Evolutionary conservation across 495 filamentous ascomycete genomes (phyloP).

Genomic region (Penicillium angulare): DNA sequence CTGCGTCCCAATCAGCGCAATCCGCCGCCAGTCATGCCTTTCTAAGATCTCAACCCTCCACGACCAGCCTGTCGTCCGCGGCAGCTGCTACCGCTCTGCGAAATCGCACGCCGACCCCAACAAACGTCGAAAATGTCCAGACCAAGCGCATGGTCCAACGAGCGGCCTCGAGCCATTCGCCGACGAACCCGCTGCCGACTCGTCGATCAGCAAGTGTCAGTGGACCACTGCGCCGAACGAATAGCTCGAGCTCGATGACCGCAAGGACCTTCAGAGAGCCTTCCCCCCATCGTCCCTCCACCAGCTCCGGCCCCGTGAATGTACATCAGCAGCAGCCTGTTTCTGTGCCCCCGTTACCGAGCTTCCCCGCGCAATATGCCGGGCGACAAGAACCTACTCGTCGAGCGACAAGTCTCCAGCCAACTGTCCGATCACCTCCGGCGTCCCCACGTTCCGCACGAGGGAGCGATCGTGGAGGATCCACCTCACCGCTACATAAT

Average conservation of each 20-base stretch:
- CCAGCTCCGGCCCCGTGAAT: slow-evolving; percentile 33
- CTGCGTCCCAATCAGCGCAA: slow-evolving; percentile 65
- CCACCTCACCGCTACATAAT: slow-evolving; percentile 18
- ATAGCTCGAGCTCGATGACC: slow-evolving; percentile 78
- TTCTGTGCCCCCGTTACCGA: slow-evolving; percentile 71
- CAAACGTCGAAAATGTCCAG: slow-evolving; percentile 73
- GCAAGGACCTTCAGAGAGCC: slow-evolving; percentile 78
- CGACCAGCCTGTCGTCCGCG: slow-evolving; percentile 69
- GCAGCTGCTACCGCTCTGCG: slow-evolving; percentile 82
- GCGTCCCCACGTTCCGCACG: slow-evolving; percentile 43
- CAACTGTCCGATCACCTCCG: slow-evolving; percentile 47
- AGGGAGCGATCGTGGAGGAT: slow-evolving; percentile 39
- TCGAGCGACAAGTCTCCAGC: slow-evolving; percentile 55
- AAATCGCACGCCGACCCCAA: slow-evolving; percentile 72
- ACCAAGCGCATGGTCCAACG: slow-evolving; percentile 82
- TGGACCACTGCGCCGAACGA: slow-evolving; percentile 55
- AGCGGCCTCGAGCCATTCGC: slow-evolving; percentile 66
- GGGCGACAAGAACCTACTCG: slow-evolving; percentile 29
- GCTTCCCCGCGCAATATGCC: slow-evolving; percentile 55
- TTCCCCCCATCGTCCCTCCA: slow-evolving; percentile 55
- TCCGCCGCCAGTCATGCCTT: slow-evolving; percentile 81
- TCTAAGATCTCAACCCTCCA: slow-evolving; percentile 61
- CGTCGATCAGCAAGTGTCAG: slow-evolving; percentile 38
- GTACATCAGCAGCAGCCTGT: slow-evolving; percentile 9
- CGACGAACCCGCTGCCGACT: slow-evolving; percentile 46